These are phyloP conservation scores for Penicillium sp. DNA, from an alignment of 2,329 filamentous ascomycete genomes.

Conservation along the genomic window DNA sequence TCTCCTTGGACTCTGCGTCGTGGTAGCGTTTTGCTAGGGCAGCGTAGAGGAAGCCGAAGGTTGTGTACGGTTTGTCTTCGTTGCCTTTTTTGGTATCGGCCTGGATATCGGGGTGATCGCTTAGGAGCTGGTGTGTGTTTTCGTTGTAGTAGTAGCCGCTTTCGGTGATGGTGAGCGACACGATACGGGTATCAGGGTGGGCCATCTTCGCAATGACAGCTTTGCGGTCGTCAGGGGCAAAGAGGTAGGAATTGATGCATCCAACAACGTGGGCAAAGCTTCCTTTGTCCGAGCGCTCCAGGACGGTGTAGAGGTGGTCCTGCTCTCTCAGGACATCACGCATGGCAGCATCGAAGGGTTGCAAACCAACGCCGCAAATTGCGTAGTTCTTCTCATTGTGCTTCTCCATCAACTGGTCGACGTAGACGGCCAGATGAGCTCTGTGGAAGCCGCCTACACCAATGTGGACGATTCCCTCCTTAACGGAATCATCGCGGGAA, in stretches of 20 bases:
- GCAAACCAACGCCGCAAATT: slow-evolving; percentile 53
- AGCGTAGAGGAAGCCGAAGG: slow-evolving; percentile 54
- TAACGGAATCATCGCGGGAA: slow-evolving; percentile 41
- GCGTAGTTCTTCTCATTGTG: slow-evolving; percentile 48
- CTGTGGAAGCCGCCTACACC: slow-evolving; percentile 57
- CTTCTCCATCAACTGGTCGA: slow-evolving; percentile 50
- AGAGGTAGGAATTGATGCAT: slow-evolving; percentile 54
- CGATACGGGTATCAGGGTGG: slow-evolving; percentile 53
- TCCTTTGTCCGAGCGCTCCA: slow-evolving; percentile 54
- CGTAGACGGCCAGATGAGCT: slow-evolving; percentile 53
- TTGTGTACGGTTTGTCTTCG: slow-evolving; percentile 46
- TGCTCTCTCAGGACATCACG: slow-evolving; percentile 50
- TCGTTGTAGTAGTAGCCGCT: slow-evolving; percentile 59
- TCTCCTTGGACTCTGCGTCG: background rate
- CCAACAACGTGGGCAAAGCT: slow-evolving; percentile 50
- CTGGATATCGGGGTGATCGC: slow-evolving; percentile 51
- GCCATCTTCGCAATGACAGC: slow-evolving; percentile 57
- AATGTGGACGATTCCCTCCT: slow-evolving; percentile 55
- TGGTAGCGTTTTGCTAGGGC: slow-evolving; percentile 48
- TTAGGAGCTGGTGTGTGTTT: slow-evolving; percentile 54
- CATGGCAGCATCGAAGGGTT: slow-evolving; percentile 52
- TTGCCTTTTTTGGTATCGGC: slow-evolving; percentile 47
- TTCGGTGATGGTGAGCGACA: slow-evolving; percentile 56
- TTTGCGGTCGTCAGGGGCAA: slow-evolving; percentile 52
- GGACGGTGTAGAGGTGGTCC: slow-evolving; percentile 54